A percentile compares a stretch with the other conserved stretches of the same genome.
These are phyloP conservation scores for Melaleuca quinquenervia DNA, from an alignment of 345 rosid species.

Conservation along the genomic window DNA sequence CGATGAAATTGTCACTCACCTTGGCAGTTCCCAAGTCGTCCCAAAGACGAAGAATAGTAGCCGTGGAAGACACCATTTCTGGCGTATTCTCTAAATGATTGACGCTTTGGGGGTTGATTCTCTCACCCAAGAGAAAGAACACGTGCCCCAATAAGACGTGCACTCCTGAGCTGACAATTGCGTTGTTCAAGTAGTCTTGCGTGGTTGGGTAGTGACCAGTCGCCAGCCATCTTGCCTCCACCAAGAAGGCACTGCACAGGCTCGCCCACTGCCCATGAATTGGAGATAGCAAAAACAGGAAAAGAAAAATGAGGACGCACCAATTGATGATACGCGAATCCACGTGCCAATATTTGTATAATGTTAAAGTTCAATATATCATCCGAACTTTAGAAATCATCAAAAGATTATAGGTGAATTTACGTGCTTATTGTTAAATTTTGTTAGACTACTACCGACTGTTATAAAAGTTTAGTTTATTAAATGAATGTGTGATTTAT, in stretches of 20 bases:
- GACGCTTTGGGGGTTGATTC: neutral
- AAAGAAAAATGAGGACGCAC: neutral
- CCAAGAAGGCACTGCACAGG: slow-evolving; percentile 4
- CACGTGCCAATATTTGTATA: neutral
- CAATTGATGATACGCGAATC: neutral
- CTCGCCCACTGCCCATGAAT: slow-evolving; percentile 7
- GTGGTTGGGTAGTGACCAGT: neutral
- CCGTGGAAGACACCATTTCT: neutral
- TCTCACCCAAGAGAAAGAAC: neutral
- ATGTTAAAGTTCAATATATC: too few relatives aligned
- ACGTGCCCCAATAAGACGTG: neutral
- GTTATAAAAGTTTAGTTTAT: too few relatives aligned
- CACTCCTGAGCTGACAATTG: slow-evolving; percentile 2
- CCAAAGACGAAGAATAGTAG: slow-evolving; percentile 2
- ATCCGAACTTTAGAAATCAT: too few relatives aligned
- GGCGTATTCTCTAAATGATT: neutral
- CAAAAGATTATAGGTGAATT: neutral
- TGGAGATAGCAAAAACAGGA: neutral
- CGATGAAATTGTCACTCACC: neutral
- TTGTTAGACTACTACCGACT: too few relatives aligned
- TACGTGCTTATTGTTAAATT: neutral
- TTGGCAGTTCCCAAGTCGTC: slow-evolving; percentile 13
- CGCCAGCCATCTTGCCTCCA: slow-evolving; percentile 14
- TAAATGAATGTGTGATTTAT: too few relatives aligned
- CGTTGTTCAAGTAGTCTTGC: slow-evolving; percentile 12